Conservation (phyloP, 78 protist genomes). For the Dictyostelium brefeldianum region DNA sequence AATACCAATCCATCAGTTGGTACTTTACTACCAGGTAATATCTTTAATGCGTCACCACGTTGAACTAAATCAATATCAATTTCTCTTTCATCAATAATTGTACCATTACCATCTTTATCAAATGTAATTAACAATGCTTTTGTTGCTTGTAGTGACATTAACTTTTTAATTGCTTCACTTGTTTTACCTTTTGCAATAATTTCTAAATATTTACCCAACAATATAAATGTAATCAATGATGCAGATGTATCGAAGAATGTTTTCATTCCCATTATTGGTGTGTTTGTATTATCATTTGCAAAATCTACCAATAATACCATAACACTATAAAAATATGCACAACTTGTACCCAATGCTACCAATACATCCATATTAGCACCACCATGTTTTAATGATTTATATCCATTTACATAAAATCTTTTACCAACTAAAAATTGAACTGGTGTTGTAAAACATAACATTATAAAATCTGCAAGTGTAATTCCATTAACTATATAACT, state of each 20-base stretch:
- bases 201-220: slow-evolving; percentile 94
- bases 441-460: slow-evolving; percentile 80
- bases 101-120: slow-evolving; percentile 22
- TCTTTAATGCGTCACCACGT: slow-evolving; percentile 91
- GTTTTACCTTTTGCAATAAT: slow-evolving; percentile 93
- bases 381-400: slow-evolving; percentile 81
- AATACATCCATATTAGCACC: slow-evolving; percentile 96
- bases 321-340: slow-evolving; percentile 92
- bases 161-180: slow-evolving; percentile 84
- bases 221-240: slow-evolving; percentile 91
- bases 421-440: slow-evolving; percentile 87
- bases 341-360: slow-evolving; percentile 90
- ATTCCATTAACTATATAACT: slow-evolving; percentile 32
- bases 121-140: slow-evolving; percentile 61
- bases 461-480: slow-evolving; percentile 73
- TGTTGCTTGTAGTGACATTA: slow-evolving; percentile 84
- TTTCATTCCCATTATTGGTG: slow-evolving; percentile 18
- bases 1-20: slow-evolving; percentile 91
- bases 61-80: slow-evolving; percentile 80
- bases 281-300: neutral
- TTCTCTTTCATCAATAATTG: slow-evolving; percentile 38
- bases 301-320: slow-evolving; percentile 53
- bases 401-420: slow-evolving; percentile 88
- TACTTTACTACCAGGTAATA: slow-evolving; percentile 85
- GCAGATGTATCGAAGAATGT: slow-evolving; percentile 85